Evolutionary conservation across 805 yeast genomes (phyloP), one percentile per base, ranked within the genome.

Genomic region (Barnettozyma sp.): DNA sequence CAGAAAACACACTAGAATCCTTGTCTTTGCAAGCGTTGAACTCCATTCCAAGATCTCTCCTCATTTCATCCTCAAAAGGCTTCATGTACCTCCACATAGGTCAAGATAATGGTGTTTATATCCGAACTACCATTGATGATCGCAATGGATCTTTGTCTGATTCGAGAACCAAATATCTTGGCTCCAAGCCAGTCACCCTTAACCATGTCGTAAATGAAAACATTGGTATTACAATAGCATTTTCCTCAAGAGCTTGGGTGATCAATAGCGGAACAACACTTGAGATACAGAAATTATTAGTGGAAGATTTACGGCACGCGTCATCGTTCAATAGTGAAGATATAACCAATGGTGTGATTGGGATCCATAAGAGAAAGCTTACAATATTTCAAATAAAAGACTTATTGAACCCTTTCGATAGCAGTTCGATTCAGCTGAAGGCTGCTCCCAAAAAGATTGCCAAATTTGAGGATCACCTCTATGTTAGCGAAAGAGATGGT

Each of bases 91-190:
- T 83, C 9, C 94, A 87, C 56, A 70, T 86, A 33, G 97, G 97
- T 2, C 67, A 87, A 66, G 70, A 62, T n/a, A 84, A 78, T 55
- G 97, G 97, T 15, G 74, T 88, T 2, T 85, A 81, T 58, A 77
- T 78, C 2, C 63, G 79, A 13, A 71, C 85, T 1, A 58, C 62
- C 6, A 46, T 87, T 25, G 85, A 82, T 49, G 50, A 54, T 0
- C 48, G 60, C 5, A 65, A 79, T 4, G 96, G 95, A 4, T 67
- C 74, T 15, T 54, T 81, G 11, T 61, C 71, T 1, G 79, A 81
- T 44, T 73, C 86, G 1, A 65, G 81, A 47, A 73, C 76, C 13
- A 77, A 79, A 49, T 86, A 81, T 50, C 54, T 85, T 20, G 97
- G 97, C 0, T 69, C 82, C 0, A 66, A 67, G 26, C 75, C 82